Percentiles rank a stretch among this genome's conserved stretches.
These are phyloP conservation scores for Calonectria henricotiae DNA, from an alignment of 2,329 filamentous ascomycete genomes.

Conservation along the genomic window DNA sequence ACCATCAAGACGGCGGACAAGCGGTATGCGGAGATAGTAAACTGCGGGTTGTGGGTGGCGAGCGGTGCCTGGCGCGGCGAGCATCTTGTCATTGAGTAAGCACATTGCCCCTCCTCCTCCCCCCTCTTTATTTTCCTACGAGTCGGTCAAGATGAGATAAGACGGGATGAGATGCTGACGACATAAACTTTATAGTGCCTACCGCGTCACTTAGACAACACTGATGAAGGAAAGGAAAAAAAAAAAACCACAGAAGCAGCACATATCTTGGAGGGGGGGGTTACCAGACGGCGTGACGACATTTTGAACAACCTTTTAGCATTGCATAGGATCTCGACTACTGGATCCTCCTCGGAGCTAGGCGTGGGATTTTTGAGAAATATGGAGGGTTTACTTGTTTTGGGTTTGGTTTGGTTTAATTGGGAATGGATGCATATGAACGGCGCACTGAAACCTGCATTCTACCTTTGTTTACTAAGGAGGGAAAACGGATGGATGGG, in stretches of 20 bases:
- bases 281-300: conserved; percentile 14
- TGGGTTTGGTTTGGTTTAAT: conserved; percentile 18
- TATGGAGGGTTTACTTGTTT: conserved; percentile 37
- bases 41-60: conserved; percentile 68
- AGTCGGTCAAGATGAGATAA: conserved; percentile 29
- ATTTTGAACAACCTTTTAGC: conserved; percentile 28
- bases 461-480: not conserved
- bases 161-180: conserved; percentile 40
- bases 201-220: conserved; percentile 55
- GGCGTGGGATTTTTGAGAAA: conserved; percentile 43
- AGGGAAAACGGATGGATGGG: not conserved
- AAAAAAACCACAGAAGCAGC: not conserved
- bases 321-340: conserved; percentile 46
- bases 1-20: conserved; percentile 68
- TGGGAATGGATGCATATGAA: conserved; percentile 22
- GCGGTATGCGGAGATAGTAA: conserved; percentile 66
- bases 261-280: not conserved
- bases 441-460: conserved; percentile 15
- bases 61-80: conserved; percentile 65
- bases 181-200: conserved; percentile 49
- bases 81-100: conserved; percentile 66
- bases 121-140: not conserved
- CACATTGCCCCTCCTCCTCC: not conserved
- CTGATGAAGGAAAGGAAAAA: not conserved
- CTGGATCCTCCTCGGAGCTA: conserved; percentile 46